Evolutionary conservation across 1,139 yeast genomes (phyloP).

Genomic region (Yamadazyma dushanensis): DNA sequence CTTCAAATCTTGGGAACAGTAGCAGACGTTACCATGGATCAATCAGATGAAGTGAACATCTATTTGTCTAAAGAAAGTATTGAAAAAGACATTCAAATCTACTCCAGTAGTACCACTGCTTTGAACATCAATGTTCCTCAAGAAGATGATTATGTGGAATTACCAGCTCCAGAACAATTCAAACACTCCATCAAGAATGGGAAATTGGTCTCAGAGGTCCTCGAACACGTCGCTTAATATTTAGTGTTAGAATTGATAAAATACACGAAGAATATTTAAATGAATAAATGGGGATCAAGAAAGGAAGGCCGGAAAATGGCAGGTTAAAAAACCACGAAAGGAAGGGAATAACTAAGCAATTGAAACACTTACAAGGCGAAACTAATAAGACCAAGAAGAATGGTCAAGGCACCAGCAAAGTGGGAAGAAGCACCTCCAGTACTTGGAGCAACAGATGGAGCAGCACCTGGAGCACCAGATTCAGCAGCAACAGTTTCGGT

Average conservation of each 20-base stretch:
- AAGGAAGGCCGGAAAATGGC: background rate
- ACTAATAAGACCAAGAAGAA: conserved; percentile 3
- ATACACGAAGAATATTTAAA: background rate
- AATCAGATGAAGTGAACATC: conserved; percentile 81
- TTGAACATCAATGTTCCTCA: conserved; percentile 79
- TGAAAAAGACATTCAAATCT: conserved; percentile 62
- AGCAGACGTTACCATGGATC: conserved; percentile 85
- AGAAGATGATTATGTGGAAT: conserved; percentile 64
- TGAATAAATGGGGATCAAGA: background rate
- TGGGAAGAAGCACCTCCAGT: conserved; percentile 5
- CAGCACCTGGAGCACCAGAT: conserved; percentile 1
- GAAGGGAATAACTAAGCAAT: background rate
- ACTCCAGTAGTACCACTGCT: conserved; percentile 81
- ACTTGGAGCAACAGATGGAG: conserved; percentile 4
- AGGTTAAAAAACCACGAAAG: background rate
- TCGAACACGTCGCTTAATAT: conserved; percentile 46
- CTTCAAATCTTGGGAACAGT: conserved; percentile 78
- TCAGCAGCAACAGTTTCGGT: conserved; percentile 1
- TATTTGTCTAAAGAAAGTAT: conserved; percentile 74
- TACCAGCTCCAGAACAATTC: conserved; percentile 87
- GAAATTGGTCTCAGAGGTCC: conserved; percentile 43
- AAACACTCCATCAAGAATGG: conserved; percentile 53
- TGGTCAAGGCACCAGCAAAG: conserved; percentile 1
- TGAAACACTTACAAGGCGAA: background rate
- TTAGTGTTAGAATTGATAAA: background rate